These are phyloP conservation scores for Botryobasidium botryosum DNA, from an alignment of 768 basidiomycete species.

Conservation along the genomic window DNA sequence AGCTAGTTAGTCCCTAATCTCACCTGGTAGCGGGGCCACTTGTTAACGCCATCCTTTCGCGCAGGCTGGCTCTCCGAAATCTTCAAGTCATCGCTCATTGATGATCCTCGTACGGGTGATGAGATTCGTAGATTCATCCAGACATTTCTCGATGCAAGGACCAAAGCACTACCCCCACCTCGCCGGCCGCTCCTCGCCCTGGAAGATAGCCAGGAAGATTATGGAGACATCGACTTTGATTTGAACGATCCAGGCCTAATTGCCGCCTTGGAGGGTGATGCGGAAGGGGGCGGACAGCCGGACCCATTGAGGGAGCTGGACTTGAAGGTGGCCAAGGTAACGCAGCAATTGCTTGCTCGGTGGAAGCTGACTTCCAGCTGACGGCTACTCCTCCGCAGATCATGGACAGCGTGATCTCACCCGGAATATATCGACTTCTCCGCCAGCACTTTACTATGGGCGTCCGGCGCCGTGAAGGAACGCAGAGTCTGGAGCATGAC, in stretches of 20 bases:
- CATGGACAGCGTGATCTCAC: slow-evolving; percentile 31
- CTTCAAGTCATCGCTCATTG: slow-evolving; percentile 27
- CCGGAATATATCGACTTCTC: slow-evolving; percentile 38
- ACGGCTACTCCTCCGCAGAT: slow-evolving; percentile 22
- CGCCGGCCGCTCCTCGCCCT: slow-evolving; percentile 17
- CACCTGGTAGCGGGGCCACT: neutral
- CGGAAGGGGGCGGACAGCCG: slow-evolving; percentile 10
- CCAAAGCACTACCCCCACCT: slow-evolving; percentile 28
- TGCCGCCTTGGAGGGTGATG: slow-evolving; percentile 32
- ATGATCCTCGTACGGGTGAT: slow-evolving; percentile 32
- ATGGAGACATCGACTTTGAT: slow-evolving; percentile 39
- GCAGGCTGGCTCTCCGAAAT: slow-evolving; percentile 45
- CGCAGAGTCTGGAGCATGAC: neutral
- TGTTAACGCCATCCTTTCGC: slow-evolving; percentile 2
- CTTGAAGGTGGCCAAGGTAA: slow-evolving; percentile 32
- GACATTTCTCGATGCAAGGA: slow-evolving; percentile 42
- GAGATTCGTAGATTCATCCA: slow-evolving; percentile 43
- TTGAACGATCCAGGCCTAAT: slow-evolving; percentile 42
- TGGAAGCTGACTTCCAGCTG: slow-evolving; percentile 1
- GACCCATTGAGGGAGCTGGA: slow-evolving; percentile 27
- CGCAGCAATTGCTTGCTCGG: neutral
- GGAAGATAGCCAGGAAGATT: slow-evolving; percentile 57
- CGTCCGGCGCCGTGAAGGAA: slow-evolving; percentile 6
- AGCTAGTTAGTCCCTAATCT: slow-evolving; percentile 26
- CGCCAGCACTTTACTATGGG: slow-evolving; percentile 26